Percentiles rank a stretch among this genome's conserved stretches.
These are phyloP conservation scores for Trichoderma afroharzianum DNA, from an alignment of 2,329 filamentous ascomycete genomes.

Conservation along the genomic window DNA sequence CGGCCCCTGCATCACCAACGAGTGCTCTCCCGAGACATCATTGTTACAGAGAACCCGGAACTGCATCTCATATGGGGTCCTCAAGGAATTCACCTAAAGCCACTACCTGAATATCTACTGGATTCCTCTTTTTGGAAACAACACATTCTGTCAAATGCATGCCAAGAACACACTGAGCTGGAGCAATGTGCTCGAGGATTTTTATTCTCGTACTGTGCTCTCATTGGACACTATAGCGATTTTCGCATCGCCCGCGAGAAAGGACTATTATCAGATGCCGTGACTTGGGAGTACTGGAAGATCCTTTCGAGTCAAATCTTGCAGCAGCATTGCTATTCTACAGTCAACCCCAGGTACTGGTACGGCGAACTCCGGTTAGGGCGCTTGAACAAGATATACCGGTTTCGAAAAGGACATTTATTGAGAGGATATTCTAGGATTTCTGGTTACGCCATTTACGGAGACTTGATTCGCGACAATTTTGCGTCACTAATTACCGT, in stretches of 20 bases:
- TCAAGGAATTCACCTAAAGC: slow-evolving; percentile 37
- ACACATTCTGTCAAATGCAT: slow-evolving; percentile 23
- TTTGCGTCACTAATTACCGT: slow-evolving; percentile 38
- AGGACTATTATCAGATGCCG: slow-evolving; percentile 31
- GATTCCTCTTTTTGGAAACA: slow-evolving; percentile 34
- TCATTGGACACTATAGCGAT: slow-evolving; percentile 38
- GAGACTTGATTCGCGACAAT: slow-evolving; percentile 40
- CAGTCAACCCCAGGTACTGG: slow-evolving; percentile 35
- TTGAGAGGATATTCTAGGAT: slow-evolving; percentile 24
- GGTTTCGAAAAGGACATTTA: slow-evolving; percentile 17
- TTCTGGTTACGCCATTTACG: slow-evolving; percentile 32
- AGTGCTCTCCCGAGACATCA: slow-evolving; percentile 31
- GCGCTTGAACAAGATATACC: slow-evolving; percentile 42
- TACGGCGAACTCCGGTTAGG: slow-evolving; percentile 40
- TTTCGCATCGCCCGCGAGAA: slow-evolving; percentile 34
- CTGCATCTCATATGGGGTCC: slow-evolving; percentile 40
- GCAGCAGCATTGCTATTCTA: slow-evolving; percentile 23
- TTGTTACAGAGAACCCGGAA: slow-evolving; percentile 36
- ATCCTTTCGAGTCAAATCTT: slow-evolving; percentile 25
- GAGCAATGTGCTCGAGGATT: slow-evolving; percentile 33
- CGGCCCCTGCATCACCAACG: slow-evolving; percentile 37
- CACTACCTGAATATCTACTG: slow-evolving; percentile 39
- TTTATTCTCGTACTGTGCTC: slow-evolving; percentile 37
- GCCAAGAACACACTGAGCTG: neutral
- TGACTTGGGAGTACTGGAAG: slow-evolving; percentile 36